Evolutionary conservation across 1,139 yeast species (phyloP).

Genomic region (Sugiyamaella castrensis): DNA sequence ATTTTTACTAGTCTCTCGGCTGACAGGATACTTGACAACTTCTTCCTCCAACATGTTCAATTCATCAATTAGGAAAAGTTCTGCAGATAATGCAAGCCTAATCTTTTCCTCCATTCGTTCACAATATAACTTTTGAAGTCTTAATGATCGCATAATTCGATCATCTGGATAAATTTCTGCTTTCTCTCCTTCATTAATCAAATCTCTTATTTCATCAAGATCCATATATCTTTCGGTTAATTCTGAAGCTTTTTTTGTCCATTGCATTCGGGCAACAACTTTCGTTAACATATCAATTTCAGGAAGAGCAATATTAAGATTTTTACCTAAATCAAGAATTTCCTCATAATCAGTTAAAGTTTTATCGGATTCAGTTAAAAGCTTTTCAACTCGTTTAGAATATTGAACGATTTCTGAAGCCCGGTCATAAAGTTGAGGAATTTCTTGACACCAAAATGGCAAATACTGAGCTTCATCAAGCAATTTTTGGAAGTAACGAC

Average conservation of each 20-base stretch:
- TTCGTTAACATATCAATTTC: constrained; percentile 50
- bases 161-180: constrained; percentile 32
- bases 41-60: constrained; percentile 18
- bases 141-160: constrained; percentile 24
- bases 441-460: constrained; percentile 55
- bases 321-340: constrained; percentile 48
- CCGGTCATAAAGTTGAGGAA: constrained; percentile 56
- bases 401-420: constrained; percentile 54
- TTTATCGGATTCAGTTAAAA: constrained; percentile 24
- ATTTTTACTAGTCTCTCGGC: constrained; percentile 10
- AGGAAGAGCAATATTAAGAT: constrained; percentile 57
- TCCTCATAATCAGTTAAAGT: constrained; percentile 33
- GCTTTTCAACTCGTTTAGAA: constrained; percentile 47
- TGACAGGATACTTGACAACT: constrained; percentile 16
- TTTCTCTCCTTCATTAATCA: constrained; percentile 45
- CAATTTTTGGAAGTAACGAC: constrained; percentile 38
- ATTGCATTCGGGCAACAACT: constrained; percentile 47
- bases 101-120: constrained; percentile 25
- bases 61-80: constrained; percentile 16
- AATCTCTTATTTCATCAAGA: constrained; percentile 40
- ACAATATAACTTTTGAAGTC: constrained; percentile 23
- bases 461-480: constrained; percentile 49
- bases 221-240: constrained; percentile 18
- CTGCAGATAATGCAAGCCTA: constrained; percentile 13
- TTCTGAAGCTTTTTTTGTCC: constrained; percentile 45